A percentile compares a stretch with the other conserved stretches of the same genome.
phyloP scores from a whole-genome alignment of 305 asterid genomes.

The Plantago rigida region DNA sequence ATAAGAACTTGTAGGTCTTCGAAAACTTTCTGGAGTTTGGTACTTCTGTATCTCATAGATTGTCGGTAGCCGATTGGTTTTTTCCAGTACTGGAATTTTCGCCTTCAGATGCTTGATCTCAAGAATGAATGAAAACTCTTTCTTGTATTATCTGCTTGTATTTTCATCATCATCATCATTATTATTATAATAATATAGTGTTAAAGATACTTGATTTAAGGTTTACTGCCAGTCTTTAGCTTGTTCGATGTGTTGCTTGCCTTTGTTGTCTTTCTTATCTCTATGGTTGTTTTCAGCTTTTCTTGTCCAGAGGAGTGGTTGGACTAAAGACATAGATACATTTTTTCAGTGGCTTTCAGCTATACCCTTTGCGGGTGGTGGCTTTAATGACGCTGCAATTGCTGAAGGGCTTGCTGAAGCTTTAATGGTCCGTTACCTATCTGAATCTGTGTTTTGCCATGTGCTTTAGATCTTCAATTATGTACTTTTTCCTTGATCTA shows the following conservation, averaged over 20 bases:
- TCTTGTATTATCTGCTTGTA: background rate
- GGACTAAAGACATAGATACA: constrained; percentile 79
- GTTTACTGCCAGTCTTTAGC: constrained; percentile 1
- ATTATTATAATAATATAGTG: too few species aligned
- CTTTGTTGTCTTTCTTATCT: constrained; percentile 16
- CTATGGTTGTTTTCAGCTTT: constrained; percentile 46
- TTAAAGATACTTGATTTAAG: too few species aligned
- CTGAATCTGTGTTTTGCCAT: constrained; percentile 5
- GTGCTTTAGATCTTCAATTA: background rate
- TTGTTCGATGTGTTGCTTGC: constrained; percentile 21
- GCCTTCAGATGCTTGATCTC: too few species aligned
- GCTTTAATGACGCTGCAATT: constrained; percentile 81
- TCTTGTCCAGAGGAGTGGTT: constrained; percentile 82
- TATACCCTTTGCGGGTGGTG: constrained; percentile 77
- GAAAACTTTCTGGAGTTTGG: too few species aligned
- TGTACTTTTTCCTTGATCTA: too few species aligned
- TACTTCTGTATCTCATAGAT: too few species aligned
- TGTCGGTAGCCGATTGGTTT: too few species aligned
- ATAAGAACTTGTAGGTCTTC: too few species aligned
- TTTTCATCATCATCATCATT: too few species aligned
- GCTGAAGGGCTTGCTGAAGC: constrained; percentile 99
- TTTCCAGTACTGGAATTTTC: too few species aligned
- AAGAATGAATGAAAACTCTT: too few species aligned
- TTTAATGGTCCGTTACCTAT: constrained; percentile 53
- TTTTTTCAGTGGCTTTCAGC: constrained; percentile 87